phyloP scores from a whole-genome alignment of 2,329 filamentous ascomycete species.

The Colletotrichum karsti region DNA sequence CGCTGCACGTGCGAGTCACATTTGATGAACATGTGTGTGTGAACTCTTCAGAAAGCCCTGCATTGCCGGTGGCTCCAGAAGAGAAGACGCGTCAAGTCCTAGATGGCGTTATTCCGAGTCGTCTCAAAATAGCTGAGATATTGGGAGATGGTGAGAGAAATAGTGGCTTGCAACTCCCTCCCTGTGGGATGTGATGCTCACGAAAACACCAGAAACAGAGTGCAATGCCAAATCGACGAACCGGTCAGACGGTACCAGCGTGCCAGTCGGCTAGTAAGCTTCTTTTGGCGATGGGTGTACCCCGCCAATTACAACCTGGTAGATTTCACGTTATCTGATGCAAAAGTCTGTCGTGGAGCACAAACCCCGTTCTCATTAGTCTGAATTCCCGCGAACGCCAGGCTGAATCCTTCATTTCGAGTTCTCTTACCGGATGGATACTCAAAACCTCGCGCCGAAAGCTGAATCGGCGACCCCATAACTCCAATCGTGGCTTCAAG shows the following conservation, averaged over 20 bases:
- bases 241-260: not conserved
- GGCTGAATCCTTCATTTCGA: not conserved
- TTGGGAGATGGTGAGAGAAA: not conserved
- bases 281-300: not conserved
- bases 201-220: not conserved
- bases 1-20: slow-evolving; percentile 22
- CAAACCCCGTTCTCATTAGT: not conserved
- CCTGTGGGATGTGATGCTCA: not conserved
- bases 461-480: not conserved
- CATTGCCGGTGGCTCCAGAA: not conserved
- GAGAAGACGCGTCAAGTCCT: not conserved
- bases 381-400: not conserved
- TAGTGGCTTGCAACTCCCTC: not conserved
- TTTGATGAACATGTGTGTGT: slow-evolving; percentile 2
- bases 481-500: not conserved
- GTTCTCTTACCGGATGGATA: not conserved
- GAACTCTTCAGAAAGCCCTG: slow-evolving; percentile 25
- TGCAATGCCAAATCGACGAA: not conserved
- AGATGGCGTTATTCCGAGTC: not conserved
- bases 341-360: not conserved
- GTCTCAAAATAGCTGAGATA: not conserved
- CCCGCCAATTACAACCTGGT: not conserved
- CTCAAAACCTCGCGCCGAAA: not conserved
- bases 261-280: not conserved
- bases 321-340: not conserved